Evolutionary conservation across 116 monocot species (phyloP), one percentile per base, ranked within the genome.

Genomic region (Dioscorea cayenensis): DNA sequence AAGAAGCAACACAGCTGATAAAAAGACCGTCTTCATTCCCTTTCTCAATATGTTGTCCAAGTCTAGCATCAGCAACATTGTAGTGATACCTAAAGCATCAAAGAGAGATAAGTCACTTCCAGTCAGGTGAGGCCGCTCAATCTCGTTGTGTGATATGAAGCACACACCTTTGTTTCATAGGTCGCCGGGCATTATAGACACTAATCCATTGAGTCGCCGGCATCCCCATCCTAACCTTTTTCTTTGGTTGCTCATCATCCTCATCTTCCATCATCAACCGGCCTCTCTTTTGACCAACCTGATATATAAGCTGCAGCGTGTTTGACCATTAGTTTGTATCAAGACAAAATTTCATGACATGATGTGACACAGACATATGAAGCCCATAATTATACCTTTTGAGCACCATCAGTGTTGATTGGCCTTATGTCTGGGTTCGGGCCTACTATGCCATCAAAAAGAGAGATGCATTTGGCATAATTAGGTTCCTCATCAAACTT

Each of bases 401-500:
- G 93, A 73, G 97, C 97, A 68, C 97, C 97, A 76, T 93, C 90
- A 60, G 97, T 97, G 78, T 97, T 88, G 63, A 97, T 85, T 43
- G 97, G 93, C 65, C 90, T 87, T n/a, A 88, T 88, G 81, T 90
- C 90, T 72, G 93, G 97, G 83, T 97, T 93, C 64, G 93, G 90
- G 32, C 97, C 86, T 32, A 97, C 86, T 74, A 97, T 78, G 23
- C 88, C 84, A 82, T 97, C 97, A 83, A 97, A 97, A 64, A 93
- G 82, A 17, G 93, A 90, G 29, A 97, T 88, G 70, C 79, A 97
- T 67, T 86, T 92, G 12, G 88, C 93, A 79, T 97, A 97, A 76
- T 97, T 93, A 28, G 97, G 97, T 68, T 93, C 97, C 67, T 97
- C 97, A 60, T 93, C 97, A 78, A 97, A 97, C 77, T 93, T 97